phyloP scores from a whole-genome alignment of 495 filamentous ascomycete species.

The Lentithecium fluviatile region DNA sequence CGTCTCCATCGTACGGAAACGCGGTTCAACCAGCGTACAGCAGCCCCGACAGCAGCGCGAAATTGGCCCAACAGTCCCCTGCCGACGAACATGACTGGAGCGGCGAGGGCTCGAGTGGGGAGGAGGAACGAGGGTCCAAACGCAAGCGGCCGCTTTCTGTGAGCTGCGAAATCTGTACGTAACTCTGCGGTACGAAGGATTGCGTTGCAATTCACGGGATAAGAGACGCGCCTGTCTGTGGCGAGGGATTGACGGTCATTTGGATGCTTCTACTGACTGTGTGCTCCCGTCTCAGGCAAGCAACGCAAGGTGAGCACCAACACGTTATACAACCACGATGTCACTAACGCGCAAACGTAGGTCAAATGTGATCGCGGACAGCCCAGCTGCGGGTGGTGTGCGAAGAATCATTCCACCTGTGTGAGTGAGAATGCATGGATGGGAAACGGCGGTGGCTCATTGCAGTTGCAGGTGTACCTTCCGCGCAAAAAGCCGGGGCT shows the following conservation, averaged over 20 bases:
- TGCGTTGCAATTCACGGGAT: too few species aligned
- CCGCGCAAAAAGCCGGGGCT: conserved; percentile 83
- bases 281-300: too few species aligned
- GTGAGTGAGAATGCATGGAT: not conserved
- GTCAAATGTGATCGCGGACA: conserved; percentile 58
- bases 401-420: not conserved
- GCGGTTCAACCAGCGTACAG: conserved; percentile 16
- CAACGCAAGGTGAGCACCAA: conserved; percentile 57
- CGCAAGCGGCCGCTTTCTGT: conserved; percentile 56
- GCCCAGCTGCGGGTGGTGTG: conserved; percentile 62
- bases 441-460: not conserved
- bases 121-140: conserved; percentile 47
- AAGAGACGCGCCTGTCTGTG: too few species aligned
- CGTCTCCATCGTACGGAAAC: conserved; percentile 1
- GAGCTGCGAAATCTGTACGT: conserved; percentile 74
- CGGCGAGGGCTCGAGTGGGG: conserved; percentile 33
- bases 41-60: conserved; percentile 21
- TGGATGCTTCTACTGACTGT: too few species aligned
- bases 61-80: conserved; percentile 33
- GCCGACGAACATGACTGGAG: conserved; percentile 33
- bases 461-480: conserved; percentile 54
- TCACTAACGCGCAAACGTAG: not conserved
- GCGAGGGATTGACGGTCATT: too few species aligned
- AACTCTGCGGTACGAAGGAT: too few species aligned
- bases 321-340: not conserved